These are phyloP conservation scores for Grosmannia huntii DNA, from an alignment of 2,329 filamentous ascomycete species.

Conservation along the genomic window DNA sequence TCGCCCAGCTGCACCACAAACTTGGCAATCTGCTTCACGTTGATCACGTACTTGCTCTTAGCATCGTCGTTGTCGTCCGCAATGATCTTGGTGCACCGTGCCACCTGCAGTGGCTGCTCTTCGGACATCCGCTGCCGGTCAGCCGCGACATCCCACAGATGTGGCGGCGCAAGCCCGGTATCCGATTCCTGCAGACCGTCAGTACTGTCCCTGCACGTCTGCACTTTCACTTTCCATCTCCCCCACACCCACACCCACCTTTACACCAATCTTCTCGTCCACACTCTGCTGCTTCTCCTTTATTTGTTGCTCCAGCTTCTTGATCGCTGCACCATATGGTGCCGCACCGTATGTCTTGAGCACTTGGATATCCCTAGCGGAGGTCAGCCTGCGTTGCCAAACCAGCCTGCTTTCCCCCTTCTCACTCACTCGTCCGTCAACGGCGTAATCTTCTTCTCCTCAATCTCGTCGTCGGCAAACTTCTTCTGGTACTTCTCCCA, in stretches of 20 bases:
- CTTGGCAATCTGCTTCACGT: constrained; percentile 99
- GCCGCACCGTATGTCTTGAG: constrained; percentile 98
- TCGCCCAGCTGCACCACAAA: constrained; percentile 97
- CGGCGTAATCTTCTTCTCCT: constrained; percentile 99
- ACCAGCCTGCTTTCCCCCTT: neutral
- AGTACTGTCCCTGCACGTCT: constrained; percentile 8
- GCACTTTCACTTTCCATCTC: neutral
- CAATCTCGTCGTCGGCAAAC: constrained; percentile 89
- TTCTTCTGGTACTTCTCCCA: constrained; percentile 99
- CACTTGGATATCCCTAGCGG: constrained; percentile 84
- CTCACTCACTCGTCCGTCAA: constrained; percentile 79
- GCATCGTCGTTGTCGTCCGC: constrained; percentile 89
- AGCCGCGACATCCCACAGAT: constrained; percentile 96
- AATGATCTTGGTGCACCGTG: constrained; percentile 98
- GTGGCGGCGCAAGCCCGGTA: constrained; percentile 91
- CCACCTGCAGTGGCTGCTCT: constrained; percentile 94
- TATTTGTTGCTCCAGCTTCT: constrained; percentile 98
- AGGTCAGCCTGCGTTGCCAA: constrained; percentile 13
- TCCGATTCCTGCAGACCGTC: constrained; percentile 68
- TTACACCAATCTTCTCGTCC: constrained; percentile 94
- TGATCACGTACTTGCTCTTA: constrained; percentile 99
- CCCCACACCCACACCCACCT: constrained; percentile 31
- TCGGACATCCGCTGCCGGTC: constrained; percentile 98
- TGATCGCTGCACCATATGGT: constrained; percentile 83
- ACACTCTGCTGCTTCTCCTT: constrained; percentile 98